Conservation (phyloP, 768 basidiomycete genomes). For the Saitozyma podzolica region DNA sequence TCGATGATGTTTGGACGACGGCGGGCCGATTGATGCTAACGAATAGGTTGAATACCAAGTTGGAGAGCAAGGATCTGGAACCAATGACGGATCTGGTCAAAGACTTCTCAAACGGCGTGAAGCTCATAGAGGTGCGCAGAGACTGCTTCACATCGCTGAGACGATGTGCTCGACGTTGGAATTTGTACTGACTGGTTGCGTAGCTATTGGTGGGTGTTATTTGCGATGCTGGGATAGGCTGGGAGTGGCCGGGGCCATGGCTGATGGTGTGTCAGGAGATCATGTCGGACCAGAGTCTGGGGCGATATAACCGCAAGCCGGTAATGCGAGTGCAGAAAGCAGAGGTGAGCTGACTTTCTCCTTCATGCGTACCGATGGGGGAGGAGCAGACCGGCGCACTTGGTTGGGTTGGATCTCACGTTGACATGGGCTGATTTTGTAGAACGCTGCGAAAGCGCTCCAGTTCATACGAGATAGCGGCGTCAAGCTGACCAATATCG, state of each 20-base stretch:
- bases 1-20: background rate
- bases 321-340: slow-evolving; percentile 93
- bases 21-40: background rate
- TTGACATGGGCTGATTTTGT: background rate
- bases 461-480: slow-evolving; percentile 92
- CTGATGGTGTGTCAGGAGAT: slow-evolving; percentile 68
- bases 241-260: background rate
- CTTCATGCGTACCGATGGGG: background rate
- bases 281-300: slow-evolving; percentile 84
- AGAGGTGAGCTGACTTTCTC: slow-evolving; percentile 56
- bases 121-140: slow-evolving; percentile 61
- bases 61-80: slow-evolving; percentile 79
- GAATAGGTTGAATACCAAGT: slow-evolving; percentile 87
- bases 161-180: too few relatives aligned
- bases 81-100: slow-evolving; percentile 84
- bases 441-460: slow-evolving; percentile 92
- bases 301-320: slow-evolving; percentile 87
- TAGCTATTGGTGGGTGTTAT: slow-evolving; percentile 15
- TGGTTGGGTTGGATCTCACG: background rate
- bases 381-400: background rate
- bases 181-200: background rate
- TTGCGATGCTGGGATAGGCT: background rate
- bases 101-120: slow-evolving; percentile 92
- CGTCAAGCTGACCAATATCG: slow-evolving; percentile 95
- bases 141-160: background rate